Evolutionary conservation across 345 rosid species (phyloP).

Genomic region (Turritis glabra): DNA sequence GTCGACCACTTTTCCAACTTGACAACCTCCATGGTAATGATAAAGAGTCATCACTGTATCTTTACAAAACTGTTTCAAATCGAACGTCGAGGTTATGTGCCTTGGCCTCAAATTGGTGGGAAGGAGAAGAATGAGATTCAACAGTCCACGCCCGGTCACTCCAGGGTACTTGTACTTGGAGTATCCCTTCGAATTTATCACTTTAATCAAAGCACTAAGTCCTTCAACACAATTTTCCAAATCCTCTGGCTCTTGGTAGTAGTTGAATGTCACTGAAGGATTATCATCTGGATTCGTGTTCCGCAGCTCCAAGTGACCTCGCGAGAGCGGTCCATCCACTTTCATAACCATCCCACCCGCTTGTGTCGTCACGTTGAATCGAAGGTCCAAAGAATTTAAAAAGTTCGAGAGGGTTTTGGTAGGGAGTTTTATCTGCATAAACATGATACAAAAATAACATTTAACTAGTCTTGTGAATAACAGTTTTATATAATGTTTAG

Average conservation of each 20-base stretch:
- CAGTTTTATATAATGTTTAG: not conserved
- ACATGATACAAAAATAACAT: not conserved
- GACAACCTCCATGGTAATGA: constrained; percentile 80
- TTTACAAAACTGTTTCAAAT: constrained; percentile 61
- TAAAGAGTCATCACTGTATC: constrained; percentile 65
- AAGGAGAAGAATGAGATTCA: constrained; percentile 44
- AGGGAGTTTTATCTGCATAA: constrained; percentile 4
- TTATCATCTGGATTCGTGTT: constrained; percentile 46
- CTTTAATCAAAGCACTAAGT: constrained; percentile 46
- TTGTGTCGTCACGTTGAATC: constrained; percentile 31
- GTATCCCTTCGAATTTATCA: constrained; percentile 47
- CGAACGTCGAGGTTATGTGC: constrained; percentile 37
- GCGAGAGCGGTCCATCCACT: constrained; percentile 50
- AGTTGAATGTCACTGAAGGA: constrained; percentile 64
- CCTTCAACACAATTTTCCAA: constrained; percentile 54
- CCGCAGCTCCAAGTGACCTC: constrained; percentile 50
- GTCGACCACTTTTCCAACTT: constrained; percentile 57
- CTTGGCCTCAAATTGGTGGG: constrained; percentile 65
- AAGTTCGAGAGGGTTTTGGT: constrained; percentile 25
- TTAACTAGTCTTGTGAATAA: not conserved
- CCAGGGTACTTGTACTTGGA: constrained; percentile 48
- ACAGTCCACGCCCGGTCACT: constrained; percentile 42
- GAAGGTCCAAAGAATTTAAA: constrained; percentile 32
- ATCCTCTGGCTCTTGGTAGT: constrained; percentile 67
- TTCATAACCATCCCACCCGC: constrained; percentile 53